Conservation (phyloP, 1,284 basidiomycete genomes). For the Tylopilus microsporus region DNA sequence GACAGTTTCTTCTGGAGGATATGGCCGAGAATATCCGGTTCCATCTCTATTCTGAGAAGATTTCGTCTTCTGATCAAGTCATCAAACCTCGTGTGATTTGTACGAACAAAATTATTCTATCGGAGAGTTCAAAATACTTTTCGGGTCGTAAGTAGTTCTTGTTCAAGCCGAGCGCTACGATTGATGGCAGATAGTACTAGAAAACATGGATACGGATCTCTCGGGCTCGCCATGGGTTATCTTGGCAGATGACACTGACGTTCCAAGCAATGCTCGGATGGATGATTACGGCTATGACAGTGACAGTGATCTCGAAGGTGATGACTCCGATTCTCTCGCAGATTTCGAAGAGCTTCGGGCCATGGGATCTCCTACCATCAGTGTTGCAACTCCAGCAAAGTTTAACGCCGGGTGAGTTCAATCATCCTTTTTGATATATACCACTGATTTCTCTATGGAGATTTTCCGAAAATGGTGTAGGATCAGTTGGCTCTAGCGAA, state of each 20-base stretch:
- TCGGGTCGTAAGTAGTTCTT: slow-evolving; percentile 14
- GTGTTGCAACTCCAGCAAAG: neutral
- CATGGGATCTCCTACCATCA: neutral
- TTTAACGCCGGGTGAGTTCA: neutral
- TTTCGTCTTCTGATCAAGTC: slow-evolving; percentile 1
- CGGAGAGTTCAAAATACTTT: slow-evolving; percentile 23
- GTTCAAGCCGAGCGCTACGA: neutral
- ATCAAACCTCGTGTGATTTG: slow-evolving; percentile 5
- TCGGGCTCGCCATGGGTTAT: slow-evolving; percentile 14
- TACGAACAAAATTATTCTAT: slow-evolving; percentile 23
- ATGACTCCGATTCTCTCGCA: neutral
- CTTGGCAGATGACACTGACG: slow-evolving; percentile 8
- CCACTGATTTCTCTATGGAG: neutral
- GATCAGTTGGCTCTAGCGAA: slow-evolving; percentile 10
- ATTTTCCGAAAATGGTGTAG: neutral
- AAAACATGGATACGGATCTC: slow-evolving; percentile 8
- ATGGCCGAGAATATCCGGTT: slow-evolving; percentile 12
- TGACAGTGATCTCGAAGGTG: slow-evolving; percentile 1
- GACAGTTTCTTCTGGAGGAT: slow-evolving; percentile 22
- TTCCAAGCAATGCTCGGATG: slow-evolving; percentile 8
- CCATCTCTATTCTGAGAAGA: slow-evolving; percentile 23
- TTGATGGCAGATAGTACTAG: slow-evolving; percentile 14
- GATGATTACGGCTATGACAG: slow-evolving; percentile 15
- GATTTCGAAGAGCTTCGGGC: neutral
- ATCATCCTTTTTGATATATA: neutral